A percentile compares a stretch with the other conserved stretches of the same genome.
phyloP scores from a whole-genome alignment of 2,329 filamentous ascomycete genomes.

The Neopestalotiopsis sp. region DNA sequence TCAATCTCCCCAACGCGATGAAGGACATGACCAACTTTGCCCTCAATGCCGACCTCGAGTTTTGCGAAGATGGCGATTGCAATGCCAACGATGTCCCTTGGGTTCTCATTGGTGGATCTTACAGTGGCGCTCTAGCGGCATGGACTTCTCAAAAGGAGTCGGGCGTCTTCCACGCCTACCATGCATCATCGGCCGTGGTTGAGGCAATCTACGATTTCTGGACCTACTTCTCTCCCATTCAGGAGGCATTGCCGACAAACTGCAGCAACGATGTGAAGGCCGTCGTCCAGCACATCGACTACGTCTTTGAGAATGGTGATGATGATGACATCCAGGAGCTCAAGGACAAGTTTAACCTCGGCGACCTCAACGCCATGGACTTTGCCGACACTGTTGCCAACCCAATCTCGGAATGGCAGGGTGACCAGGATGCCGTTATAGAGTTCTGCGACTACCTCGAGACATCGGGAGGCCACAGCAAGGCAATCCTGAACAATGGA shows the following conservation, averaged over 20 bases:
- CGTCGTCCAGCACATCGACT: conserved; percentile 53
- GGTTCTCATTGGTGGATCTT: conserved; percentile 58
- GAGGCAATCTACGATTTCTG: conserved; percentile 52
- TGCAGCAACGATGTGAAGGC: conserved; percentile 52
- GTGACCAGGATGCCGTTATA: conserved; percentile 37
- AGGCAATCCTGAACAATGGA: conserved; percentile 14
- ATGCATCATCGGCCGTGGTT: conserved; percentile 54
- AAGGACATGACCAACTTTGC: conserved; percentile 37
- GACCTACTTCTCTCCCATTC: conserved; percentile 54
- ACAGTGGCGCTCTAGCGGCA: conserved; percentile 55
- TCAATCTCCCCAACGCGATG: conserved; percentile 34
- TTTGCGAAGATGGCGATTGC: conserved; percentile 42
- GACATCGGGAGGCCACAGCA: conserved; percentile 23
- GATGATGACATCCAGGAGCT: conserved; percentile 40
- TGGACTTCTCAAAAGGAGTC: conserved; percentile 52
- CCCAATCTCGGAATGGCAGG: conserved; percentile 44
- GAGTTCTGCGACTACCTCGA: conserved; percentile 44
- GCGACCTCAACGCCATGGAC: conserved; percentile 37
- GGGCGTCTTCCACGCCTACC: conserved; percentile 57
- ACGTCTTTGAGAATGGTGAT: conserved; percentile 42
- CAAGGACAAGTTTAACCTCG: conserved; percentile 49
- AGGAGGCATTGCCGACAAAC: conserved; percentile 52
- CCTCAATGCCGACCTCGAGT: conserved; percentile 44
- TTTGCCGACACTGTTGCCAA: conserved; percentile 49
- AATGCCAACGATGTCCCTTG: conserved; percentile 53